These are phyloP conservation scores for Nymphaea colorata DNA, from an alignment of 164 flowering plant genomes.

Conservation along the genomic window DNA sequence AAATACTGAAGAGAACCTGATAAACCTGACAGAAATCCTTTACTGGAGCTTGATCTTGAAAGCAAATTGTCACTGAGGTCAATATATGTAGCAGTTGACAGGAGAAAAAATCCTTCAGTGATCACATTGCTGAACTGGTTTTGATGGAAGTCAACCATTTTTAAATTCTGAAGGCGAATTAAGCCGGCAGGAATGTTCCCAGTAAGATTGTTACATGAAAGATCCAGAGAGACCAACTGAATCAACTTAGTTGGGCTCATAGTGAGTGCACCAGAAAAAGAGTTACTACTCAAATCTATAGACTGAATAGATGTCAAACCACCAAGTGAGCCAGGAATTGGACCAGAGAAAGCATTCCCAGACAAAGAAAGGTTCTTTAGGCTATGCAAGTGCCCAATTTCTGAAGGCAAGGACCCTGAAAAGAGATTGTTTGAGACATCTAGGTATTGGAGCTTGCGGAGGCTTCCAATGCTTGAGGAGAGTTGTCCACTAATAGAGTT, in stretches of 20 bases:
- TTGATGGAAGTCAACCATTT: conserved; percentile 74
- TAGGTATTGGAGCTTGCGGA: conserved; percentile 51
- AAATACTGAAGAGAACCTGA: conserved; percentile 58
- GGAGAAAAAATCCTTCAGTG: conserved; percentile 52
- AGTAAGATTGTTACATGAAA: conserved; percentile 59
- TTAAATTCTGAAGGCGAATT: conserved; percentile 38
- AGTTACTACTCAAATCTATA: conserved; percentile 72
- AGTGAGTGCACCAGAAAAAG: conserved; percentile 69
- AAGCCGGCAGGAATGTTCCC: conserved; percentile 59
- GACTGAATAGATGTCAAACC: conserved; percentile 51
- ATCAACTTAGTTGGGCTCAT: conserved; percentile 36
- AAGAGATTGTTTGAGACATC: conserved; percentile 77
- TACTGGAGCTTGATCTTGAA: conserved; percentile 26
- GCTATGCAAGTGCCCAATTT: conserved; percentile 46
- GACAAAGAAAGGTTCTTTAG: conserved; percentile 65
- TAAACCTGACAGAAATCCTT: conserved; percentile 41
- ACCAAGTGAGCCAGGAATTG: conserved; percentile 53
- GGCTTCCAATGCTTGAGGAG: conserved; percentile 41
- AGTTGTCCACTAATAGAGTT: conserved; percentile 66
- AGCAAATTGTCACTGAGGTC: conserved; percentile 82
- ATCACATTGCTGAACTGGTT: conserved; percentile 59
- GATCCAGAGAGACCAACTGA: conserved; percentile 50
- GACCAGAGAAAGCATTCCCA: conserved; percentile 83
- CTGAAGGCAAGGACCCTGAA: conserved; percentile 46
- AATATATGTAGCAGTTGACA: conserved; percentile 49